Conservation (phyloP, 345 rosid species). For the Salix viminalis region DNA sequence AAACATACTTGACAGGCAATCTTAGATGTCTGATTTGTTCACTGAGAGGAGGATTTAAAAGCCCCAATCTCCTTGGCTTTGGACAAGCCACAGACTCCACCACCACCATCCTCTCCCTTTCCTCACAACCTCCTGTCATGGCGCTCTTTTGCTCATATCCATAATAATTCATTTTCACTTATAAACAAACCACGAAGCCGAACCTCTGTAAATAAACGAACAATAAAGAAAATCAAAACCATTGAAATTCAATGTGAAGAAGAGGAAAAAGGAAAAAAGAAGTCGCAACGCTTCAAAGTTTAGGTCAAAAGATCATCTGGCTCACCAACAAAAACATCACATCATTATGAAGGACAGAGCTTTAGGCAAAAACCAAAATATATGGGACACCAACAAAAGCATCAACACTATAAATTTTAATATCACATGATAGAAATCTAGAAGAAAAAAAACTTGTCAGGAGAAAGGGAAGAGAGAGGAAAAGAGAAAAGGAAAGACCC, state of each 20-base stretch:
- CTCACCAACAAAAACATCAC: background rate
- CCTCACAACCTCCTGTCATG: conserved; percentile 20
- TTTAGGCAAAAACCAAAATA: background rate
- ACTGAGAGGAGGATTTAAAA: conserved; percentile 27
- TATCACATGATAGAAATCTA: background rate
- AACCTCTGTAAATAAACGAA: background rate
- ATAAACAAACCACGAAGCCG: conserved; percentile 7
- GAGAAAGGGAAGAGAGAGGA: background rate
- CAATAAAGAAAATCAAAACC: background rate
- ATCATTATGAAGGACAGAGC: background rate
- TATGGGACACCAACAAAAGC: background rate
- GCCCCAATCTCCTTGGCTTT: conserved; percentile 48
- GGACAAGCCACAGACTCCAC: conserved; percentile 52
- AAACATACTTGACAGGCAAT: conserved; percentile 27
- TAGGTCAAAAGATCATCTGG: background rate
- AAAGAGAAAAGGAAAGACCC: conserved; percentile 8
- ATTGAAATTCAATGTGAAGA: background rate
- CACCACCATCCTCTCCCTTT: conserved; percentile 7
- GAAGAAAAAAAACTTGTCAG: background rate
- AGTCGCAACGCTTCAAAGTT: background rate
- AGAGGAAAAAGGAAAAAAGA: too few species aligned
- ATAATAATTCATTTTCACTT: conserved; percentile 19
- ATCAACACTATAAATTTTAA: background rate
- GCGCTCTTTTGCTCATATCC: conserved; percentile 32
- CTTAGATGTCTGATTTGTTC: conserved; percentile 24